Percentiles rank a stretch among this genome's conserved stretches.
Conservation (phyloP, 106 monocot species). For the Dendrobium chrysotoxum region DNA sequence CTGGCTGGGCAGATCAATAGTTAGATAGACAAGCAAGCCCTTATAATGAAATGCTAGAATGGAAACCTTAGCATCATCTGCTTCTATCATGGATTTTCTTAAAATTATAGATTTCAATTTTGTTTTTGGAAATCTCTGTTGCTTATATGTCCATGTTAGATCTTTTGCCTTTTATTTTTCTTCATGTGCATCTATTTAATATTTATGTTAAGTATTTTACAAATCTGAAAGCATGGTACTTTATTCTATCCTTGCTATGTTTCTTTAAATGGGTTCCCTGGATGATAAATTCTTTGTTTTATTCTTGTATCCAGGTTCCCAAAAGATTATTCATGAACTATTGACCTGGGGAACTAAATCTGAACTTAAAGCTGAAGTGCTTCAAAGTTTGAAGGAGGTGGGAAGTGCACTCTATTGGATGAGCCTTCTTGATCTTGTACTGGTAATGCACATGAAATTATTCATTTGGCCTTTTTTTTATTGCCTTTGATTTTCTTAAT, state of each 20-base stretch:
- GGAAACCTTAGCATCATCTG: too few species aligned
- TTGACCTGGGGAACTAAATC: conserved; percentile 73
- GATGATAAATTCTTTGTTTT: neutral
- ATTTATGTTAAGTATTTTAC: neutral
- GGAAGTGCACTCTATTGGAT: conserved; percentile 85
- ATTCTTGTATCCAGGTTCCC: conserved; percentile 48
- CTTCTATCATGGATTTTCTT: too few species aligned
- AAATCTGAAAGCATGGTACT: neutral
- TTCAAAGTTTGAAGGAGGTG: conserved; percentile 79
- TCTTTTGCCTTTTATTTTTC: too few species aligned
- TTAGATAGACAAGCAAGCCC: too few species aligned
- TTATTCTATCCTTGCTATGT: neutral
- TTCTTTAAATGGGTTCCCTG: neutral
- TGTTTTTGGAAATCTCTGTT: too few species aligned
- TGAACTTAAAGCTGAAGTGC: conserved; percentile 78
- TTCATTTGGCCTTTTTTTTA: neutral
- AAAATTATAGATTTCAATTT: too few species aligned
- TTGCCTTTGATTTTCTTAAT: neutral
- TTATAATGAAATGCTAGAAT: too few species aligned
- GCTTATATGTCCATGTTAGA: too few species aligned
- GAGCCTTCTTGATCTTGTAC: conserved; percentile 77
- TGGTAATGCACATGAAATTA: conserved; percentile 36
- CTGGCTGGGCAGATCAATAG: too few species aligned
- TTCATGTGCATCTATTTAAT: too few species aligned
- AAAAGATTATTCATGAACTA: conserved; percentile 74